These are phyloP conservation scores for Musa acuminata DNA, from an alignment of 176 grass and related monocot species.

Conservation along the genomic window DNA sequence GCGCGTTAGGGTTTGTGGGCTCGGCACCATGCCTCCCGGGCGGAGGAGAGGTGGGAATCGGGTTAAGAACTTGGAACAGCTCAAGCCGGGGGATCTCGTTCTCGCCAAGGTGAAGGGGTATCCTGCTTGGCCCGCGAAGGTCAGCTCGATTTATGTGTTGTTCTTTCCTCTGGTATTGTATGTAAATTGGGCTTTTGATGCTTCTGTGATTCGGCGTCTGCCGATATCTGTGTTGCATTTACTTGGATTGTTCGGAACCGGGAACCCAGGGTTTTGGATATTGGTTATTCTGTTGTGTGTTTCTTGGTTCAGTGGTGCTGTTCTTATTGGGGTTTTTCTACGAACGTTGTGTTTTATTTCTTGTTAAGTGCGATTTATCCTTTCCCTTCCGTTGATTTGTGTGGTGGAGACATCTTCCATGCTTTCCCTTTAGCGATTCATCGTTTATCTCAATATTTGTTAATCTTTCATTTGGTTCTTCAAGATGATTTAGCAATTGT, in stretches of 20 bases:
- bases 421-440: too few relatives aligned
- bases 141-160: conserved; percentile 10
- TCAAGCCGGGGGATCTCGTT: conserved; percentile 74
- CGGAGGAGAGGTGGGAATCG: conserved; percentile 47
- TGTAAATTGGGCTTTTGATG: neutral
- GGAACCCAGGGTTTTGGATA: neutral
- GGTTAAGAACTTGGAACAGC: conserved; percentile 46
- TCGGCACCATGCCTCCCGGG: conserved; percentile 46
- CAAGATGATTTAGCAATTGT: too few relatives aligned
- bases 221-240: neutral
- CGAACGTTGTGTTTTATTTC: neutral
- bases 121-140: conserved; percentile 91
- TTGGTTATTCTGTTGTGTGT: neutral
- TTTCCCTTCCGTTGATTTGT: neutral
- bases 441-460: too few relatives aligned
- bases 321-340: neutral
- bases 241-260: neutral
- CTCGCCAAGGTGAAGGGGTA: conserved; percentile 97
- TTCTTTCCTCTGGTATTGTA: neutral
- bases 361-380: neutral
- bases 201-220: neutral
- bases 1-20: conserved; percentile 40
- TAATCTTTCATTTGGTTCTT: too few relatives aligned
- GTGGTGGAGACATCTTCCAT: neutral
- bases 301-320: neutral